Evolutionary conservation across 768 basidiomycete species (phyloP), one percentile per base, ranked within the genome.

Genomic region (Kwoniella bestiolae): DNA sequence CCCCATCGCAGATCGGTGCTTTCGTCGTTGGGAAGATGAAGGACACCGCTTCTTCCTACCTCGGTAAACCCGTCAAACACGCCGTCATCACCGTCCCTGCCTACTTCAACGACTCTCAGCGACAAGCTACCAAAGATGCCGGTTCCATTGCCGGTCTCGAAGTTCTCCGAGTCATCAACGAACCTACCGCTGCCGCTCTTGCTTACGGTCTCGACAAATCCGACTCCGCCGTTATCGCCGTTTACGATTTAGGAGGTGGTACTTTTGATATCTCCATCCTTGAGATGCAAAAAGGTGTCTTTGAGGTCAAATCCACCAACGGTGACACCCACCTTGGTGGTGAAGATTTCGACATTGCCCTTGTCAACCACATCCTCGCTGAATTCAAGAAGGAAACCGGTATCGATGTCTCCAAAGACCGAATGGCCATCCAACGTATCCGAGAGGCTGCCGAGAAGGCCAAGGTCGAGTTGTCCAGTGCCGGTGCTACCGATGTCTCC

Each of bases 251-350:
- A 32, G 95, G 95, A 73, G 95, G 95, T 75, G 95, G 95, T 62
- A 97, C 95, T 25, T 98, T 98, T 82, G 95, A 98, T 92, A 93
- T 99, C 78, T 99, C 96, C 29, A 94, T 99, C 72, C 85, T 99
- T 61, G 94, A 97, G 84, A 98, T 98, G 93, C 93, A 97, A 83
- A 94, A 96, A 83, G 96, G 95, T 75, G 94, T 99, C 9, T 99
- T 98, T 82, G 96, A 98, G 83, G 96, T 99, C 80, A 99, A 98
- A 85, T 97, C 96, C 0, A 99, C 96, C 60, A 97, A 97, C 79
- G 96, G 96, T 80, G 95, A 99, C 82, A 98, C 96, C 16, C 96
- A 99, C 80, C 87, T 99, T 63, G 96, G 92, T 80, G 89, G 89
- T 79, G 96, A 99, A 83, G 96, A 98, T 82, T 98, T 98, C 79